phyloP scores from a whole-genome alignment of 495 filamentous ascomycete species.

The Filosporella fistucella region DNA sequence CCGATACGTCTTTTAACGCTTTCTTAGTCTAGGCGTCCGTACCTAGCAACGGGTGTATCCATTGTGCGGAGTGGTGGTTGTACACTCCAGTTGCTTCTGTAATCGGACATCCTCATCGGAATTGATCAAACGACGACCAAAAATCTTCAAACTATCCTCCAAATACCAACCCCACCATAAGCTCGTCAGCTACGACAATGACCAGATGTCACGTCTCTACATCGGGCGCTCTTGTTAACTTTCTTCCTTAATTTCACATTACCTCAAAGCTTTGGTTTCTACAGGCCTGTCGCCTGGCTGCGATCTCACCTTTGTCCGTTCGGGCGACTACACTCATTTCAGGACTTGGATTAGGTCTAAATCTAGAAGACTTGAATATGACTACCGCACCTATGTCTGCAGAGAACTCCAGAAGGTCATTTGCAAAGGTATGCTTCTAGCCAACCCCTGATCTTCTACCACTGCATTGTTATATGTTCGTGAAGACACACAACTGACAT shows the following conservation, averaged over 20 bases:
- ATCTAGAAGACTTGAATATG: slow-evolving; percentile 25
- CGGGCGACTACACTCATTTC: slow-evolving; percentile 23
- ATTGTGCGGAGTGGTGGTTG: too few species aligned
- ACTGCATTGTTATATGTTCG: not conserved
- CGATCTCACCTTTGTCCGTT: slow-evolving; percentile 20
- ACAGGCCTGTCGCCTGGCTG: slow-evolving; percentile 20
- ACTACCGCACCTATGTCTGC: slow-evolving; percentile 33
- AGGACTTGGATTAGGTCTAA: slow-evolving; percentile 1
- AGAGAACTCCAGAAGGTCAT: slow-evolving; percentile 44
- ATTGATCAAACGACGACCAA: too few species aligned
- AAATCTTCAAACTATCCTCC: not conserved
- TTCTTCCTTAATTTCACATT: slow-evolving; percentile 24
- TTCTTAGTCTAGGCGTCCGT: too few species aligned
- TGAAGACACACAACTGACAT: too few species aligned
- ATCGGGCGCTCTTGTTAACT: slow-evolving; percentile 26
- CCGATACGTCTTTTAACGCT: too few species aligned
- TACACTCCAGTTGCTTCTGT: too few species aligned
- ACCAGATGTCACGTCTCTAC: slow-evolving; percentile 27
- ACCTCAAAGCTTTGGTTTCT: slow-evolving; percentile 17
- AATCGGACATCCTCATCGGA: too few species aligned
- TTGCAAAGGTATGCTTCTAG: slow-evolving; percentile 50
- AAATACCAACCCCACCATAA: slow-evolving; percentile 3
- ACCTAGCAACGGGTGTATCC: too few species aligned
- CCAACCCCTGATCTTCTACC: not conserved
- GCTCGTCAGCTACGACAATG: slow-evolving; percentile 26